These are phyloP conservation scores for Cystobasidium tubakii DNA, from an alignment of 768 basidiomycete species.

Conservation along the genomic window DNA sequence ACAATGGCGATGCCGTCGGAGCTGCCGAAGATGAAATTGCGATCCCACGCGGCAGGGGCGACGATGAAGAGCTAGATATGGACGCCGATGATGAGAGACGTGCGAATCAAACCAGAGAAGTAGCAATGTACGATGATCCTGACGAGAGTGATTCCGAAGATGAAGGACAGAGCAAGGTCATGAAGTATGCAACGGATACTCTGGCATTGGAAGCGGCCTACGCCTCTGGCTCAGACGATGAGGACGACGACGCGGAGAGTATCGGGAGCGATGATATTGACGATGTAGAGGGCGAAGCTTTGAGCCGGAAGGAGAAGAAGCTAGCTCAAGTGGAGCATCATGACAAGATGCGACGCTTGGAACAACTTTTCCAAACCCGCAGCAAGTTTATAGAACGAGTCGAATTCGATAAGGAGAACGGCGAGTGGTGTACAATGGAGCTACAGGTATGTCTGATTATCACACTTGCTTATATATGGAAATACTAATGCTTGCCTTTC, in stretches of 20 bases:
- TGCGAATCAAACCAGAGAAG: slow-evolving; percentile 64
- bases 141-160: slow-evolving; percentile 52
- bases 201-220: slow-evolving; percentile 54
- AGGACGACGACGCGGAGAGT: slow-evolving; percentile 45
- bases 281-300: slow-evolving; percentile 44
- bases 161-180: slow-evolving; percentile 38
- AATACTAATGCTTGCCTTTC: not conserved
- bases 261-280: slow-evolving; percentile 48
- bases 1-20: slow-evolving; percentile 56
- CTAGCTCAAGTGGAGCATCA: slow-evolving; percentile 36
- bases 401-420: slow-evolving; percentile 46
- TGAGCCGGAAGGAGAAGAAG: slow-evolving; percentile 48
- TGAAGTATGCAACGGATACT: not conserved
- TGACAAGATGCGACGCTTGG: slow-evolving; percentile 42
- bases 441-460: slow-evolving; percentile 62
- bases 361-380: slow-evolving; percentile 52
- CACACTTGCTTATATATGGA: too few relatives aligned
- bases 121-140: slow-evolving; percentile 70
- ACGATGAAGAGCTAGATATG: slow-evolving; percentile 55
- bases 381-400: slow-evolving; percentile 64
- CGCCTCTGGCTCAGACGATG: slow-evolving; percentile 55
- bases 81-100: slow-evolving; percentile 76
- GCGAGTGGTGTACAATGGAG: slow-evolving; percentile 64
- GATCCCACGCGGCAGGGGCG: slow-evolving; percentile 41
- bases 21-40: slow-evolving; percentile 54